Evolutionary conservation across 2,329 filamentous ascomycete genomes (phyloP).

Genomic region (Xylariomycetidae sp.): DNA sequence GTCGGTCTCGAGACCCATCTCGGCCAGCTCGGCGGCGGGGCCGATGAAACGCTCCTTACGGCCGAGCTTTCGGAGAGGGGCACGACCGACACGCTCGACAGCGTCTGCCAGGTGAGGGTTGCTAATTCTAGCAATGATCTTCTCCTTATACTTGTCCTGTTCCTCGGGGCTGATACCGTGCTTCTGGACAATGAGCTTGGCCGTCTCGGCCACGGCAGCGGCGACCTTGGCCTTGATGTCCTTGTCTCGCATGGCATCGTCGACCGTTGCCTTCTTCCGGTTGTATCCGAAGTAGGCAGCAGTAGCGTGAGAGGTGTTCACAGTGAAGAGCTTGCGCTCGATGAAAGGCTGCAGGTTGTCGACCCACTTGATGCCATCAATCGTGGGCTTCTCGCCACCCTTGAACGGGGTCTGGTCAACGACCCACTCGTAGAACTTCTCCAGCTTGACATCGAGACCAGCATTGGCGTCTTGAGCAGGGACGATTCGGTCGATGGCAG

Average conservation of each 20-base stretch:
- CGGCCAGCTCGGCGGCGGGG: constrained; percentile 83
- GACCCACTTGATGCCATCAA: constrained; percentile 90
- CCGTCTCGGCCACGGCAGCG: constrained; percentile 78
- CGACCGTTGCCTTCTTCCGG: constrained; percentile 79
- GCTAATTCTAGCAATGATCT: constrained; percentile 87
- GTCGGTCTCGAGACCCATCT: constrained; percentile 68
- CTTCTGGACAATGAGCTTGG: constrained; percentile 79
- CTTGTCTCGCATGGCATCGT: constrained; percentile 79
- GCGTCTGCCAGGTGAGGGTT: constrained; percentile 91
- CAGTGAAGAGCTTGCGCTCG: constrained; percentile 98
- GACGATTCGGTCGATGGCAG: constrained; percentile 96
- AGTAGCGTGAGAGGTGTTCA: constrained; percentile 97
- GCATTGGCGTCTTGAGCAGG: constrained; percentile 78
- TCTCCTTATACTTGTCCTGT: constrained; percentile 83
- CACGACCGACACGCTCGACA: constrained; percentile 91
- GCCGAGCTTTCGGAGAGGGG: constrained; percentile 86
- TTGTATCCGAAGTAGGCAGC: constrained; percentile 94
- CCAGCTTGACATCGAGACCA: constrained; percentile 87
- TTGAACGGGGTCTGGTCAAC: constrained; percentile 82
- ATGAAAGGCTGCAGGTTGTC: constrained; percentile 90
- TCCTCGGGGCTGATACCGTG: constrained; percentile 71
- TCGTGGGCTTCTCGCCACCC: constrained; percentile 52
- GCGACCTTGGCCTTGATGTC: constrained; percentile 77
- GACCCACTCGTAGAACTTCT: constrained; percentile 99
- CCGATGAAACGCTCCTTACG: constrained; percentile 96